phyloP scores from a whole-genome alignment of 2,329 filamentous ascomycete genomes.

The Shiraia sp. region DNA sequence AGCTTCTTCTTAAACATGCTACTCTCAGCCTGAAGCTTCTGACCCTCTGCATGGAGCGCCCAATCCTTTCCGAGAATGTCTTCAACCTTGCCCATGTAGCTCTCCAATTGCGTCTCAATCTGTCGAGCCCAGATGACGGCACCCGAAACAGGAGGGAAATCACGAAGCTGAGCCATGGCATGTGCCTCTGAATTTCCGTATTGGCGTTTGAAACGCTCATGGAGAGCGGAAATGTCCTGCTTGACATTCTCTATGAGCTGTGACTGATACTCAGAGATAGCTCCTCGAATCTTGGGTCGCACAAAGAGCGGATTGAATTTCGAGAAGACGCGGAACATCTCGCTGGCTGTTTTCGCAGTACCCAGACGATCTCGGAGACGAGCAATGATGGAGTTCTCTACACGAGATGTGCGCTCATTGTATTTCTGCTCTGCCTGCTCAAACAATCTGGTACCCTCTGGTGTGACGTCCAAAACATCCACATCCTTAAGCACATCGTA shows the following conservation, averaged over 20 bases:
- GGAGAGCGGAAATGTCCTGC: conserved; percentile 87
- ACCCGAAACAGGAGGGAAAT: conserved; percentile 92
- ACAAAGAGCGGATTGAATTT: conserved; percentile 99
- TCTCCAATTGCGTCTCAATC: conserved; percentile 92
- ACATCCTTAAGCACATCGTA: conserved; percentile 95
- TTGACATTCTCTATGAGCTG: conserved; percentile 98
- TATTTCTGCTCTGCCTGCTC: conserved; percentile 93
- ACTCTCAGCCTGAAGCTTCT: conserved; percentile 90
- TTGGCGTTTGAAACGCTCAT: conserved; percentile 97
- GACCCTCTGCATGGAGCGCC: conserved; percentile 91
- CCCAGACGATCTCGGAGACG: conserved; percentile 88
- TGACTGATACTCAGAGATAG: conserved; percentile 96
- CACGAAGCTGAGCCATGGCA: conserved; percentile 95
- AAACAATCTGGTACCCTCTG: conserved; percentile 89
- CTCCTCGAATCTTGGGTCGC: conserved; percentile 96
- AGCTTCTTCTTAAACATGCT: conserved; percentile 95
- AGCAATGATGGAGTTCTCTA: conserved; percentile 99
- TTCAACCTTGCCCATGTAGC: conserved; percentile 99
- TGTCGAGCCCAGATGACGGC: conserved; percentile 98
- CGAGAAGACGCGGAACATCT: conserved; percentile 99
- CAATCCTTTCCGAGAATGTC: conserved; percentile 94
- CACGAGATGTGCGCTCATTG: conserved; percentile 93
- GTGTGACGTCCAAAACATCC: conserved; percentile 88
- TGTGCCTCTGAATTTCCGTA: conserved; percentile 98
- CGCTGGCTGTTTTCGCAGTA: conserved; percentile 94